phyloP scores from a whole-genome alignment of 805 yeast species.

The Lipomyces lipofer region DNA sequence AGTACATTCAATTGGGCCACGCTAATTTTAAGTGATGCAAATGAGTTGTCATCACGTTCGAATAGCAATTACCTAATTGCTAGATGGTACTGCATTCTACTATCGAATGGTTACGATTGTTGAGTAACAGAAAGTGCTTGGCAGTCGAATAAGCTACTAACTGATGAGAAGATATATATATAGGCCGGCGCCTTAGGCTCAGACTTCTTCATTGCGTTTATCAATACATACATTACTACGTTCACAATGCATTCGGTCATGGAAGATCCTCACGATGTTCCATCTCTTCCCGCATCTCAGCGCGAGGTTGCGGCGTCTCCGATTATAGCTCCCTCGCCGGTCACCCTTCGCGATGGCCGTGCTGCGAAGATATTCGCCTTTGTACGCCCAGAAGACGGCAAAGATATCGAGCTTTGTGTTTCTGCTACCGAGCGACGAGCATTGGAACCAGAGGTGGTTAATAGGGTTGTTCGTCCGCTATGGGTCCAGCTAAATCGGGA shows the following conservation, averaged over 20 bases:
- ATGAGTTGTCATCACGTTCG: too few relatives aligned
- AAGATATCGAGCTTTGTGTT: conserved; percentile 9
- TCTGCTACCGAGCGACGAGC: neutral
- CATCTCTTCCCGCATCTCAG: neutral
- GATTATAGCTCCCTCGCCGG: conserved; percentile 7
- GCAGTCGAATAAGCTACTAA: too few relatives aligned
- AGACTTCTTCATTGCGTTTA: too few relatives aligned
- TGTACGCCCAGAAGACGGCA: conserved; percentile 6
- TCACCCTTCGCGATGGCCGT: conserved; percentile 17
- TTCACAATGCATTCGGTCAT: neutral
- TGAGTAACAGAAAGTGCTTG: too few relatives aligned
- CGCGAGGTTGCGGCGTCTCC: neutral
- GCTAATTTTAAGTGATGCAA: too few relatives aligned
- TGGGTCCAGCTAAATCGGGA: conserved; percentile 57
- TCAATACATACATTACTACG: neutral
- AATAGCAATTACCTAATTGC: too few relatives aligned
- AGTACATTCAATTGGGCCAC: too few relatives aligned
- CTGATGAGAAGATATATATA: too few relatives aligned
- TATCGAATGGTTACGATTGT: too few relatives aligned
- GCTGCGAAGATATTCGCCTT: conserved; percentile 19
- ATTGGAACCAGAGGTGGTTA: neutral
- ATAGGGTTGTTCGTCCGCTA: conserved; percentile 2
- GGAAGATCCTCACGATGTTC: neutral
- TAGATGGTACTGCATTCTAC: too few relatives aligned
- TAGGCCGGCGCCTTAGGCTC: too few relatives aligned